phyloP scores from a whole-genome alignment of 306 rosid genomes.

The Prunus padus region DNA sequence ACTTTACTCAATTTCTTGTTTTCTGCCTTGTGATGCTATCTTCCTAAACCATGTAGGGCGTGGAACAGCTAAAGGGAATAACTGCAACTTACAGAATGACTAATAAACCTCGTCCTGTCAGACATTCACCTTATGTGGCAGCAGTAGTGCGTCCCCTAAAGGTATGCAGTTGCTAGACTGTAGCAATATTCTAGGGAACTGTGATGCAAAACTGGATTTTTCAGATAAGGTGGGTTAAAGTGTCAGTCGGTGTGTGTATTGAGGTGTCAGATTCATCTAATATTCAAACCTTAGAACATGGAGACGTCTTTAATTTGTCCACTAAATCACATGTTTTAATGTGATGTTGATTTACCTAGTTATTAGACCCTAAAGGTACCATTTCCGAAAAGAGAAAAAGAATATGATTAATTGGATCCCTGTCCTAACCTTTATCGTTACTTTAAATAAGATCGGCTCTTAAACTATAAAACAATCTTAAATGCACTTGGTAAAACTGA shows the following conservation, averaged over 20 bases:
- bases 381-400: background rate
- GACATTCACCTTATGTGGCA: conserved; percentile 88
- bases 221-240: background rate
- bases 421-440: background rate
- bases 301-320: background rate
- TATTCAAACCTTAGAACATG: background rate
- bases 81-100: conserved; percentile 94
- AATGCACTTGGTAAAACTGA: background rate
- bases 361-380: background rate
- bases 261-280: background rate
- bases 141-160: conserved; percentile 81
- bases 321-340: background rate
- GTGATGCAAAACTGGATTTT: background rate
- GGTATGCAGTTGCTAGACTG: conserved; percentile 41
- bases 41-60: conserved; percentile 57
- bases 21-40: background rate
- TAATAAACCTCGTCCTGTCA: conserved; percentile 89
- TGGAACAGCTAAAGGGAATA: conserved; percentile 96
- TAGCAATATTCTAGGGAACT: background rate
- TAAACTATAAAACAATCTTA: background rate
- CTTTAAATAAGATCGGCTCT: background rate
- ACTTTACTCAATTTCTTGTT: background rate
- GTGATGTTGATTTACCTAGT: background rate
- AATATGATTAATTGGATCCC: background rate
- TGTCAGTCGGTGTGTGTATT: background rate